These are phyloP conservation scores for Cicer chorassanicum DNA, from an alignment of 306 rosid genomes.

Conservation along the genomic window DNA sequence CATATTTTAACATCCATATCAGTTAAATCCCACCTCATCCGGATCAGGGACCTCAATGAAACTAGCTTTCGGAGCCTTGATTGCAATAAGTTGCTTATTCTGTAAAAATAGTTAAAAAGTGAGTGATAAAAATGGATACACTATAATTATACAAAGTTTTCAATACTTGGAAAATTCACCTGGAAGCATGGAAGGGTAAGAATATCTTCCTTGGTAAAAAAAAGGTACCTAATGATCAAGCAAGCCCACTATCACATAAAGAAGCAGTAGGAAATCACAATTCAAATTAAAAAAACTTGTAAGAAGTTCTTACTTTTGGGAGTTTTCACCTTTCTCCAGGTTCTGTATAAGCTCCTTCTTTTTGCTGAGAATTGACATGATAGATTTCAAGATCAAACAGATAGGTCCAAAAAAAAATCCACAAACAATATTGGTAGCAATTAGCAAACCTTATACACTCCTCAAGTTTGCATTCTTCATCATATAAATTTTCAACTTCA, in stretches of 20 bases:
- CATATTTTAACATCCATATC: constrained; percentile 42
- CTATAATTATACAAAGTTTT: constrained; percentile 16
- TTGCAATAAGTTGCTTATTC: constrained; percentile 74
- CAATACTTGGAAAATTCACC: constrained; percentile 52
- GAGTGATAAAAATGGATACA: constrained; percentile 44
- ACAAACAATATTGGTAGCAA: constrained; percentile 30
- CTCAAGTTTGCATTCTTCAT: constrained; percentile 66
- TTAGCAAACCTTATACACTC: constrained; percentile 67
- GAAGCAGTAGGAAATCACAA: constrained; percentile 34
- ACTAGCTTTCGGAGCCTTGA: constrained; percentile 83
- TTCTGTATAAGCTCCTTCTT: constrained; percentile 65
- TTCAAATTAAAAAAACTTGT: neutral
- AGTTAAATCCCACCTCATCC: constrained; percentile 65
- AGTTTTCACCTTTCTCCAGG: constrained; percentile 57
- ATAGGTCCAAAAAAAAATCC: constrained; percentile 34
- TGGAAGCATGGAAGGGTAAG: constrained; percentile 69
- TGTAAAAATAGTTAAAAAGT: constrained; percentile 47
- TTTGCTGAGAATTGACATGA: constrained; percentile 56
- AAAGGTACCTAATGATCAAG: constrained; percentile 62
- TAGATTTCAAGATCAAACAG: constrained; percentile 26
- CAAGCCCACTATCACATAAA: constrained; percentile 40
- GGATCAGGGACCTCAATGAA: constrained; percentile 84
- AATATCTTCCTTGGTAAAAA: constrained; percentile 68
- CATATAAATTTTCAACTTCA: constrained; percentile 66
- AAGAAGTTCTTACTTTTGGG: constrained; percentile 57